A percentile compares a stretch with the other conserved stretches of the same genome.
Conservation (phyloP, 2,329 filamentous ascomycete species). For the Aspergillus pseudoglaucus region DNA sequence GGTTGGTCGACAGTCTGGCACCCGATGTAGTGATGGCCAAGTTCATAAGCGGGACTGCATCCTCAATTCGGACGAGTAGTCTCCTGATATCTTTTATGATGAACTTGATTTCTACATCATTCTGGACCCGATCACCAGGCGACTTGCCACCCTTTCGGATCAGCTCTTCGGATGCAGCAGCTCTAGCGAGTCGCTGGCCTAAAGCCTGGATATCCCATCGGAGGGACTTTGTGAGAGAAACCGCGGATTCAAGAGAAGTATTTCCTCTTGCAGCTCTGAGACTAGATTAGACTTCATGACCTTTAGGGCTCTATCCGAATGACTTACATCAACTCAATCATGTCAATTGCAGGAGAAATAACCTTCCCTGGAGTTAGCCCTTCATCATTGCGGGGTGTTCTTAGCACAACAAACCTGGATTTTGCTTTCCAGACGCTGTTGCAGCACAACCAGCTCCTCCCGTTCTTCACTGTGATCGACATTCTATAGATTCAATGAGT, state of each 20-base stretch:
- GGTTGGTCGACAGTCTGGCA: conserved; percentile 70
- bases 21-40: conserved; percentile 92
- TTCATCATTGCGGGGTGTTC: background rate
- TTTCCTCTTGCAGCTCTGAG: conserved; percentile 63
- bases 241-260: conserved; percentile 75
- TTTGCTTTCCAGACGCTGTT: conserved; percentile 72
- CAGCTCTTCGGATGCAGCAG: conserved; percentile 55
- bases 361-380: conserved; percentile 47
- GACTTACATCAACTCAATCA: conserved; percentile 78
- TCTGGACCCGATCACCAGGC: conserved; percentile 46
- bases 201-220: conserved; percentile 76
- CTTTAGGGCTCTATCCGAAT: background rate
- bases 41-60: conserved; percentile 85
- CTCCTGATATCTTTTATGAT: conserved; percentile 71
- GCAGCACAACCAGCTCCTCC: conserved; percentile 65
- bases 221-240: conserved; percentile 73
- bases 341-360: conserved; percentile 81
- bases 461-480: conserved; percentile 62
- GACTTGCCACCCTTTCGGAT: conserved; percentile 26
- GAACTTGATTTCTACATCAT: conserved; percentile 57
- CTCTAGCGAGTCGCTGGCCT: conserved; percentile 65
- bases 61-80: conserved; percentile 73
- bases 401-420: conserved; percentile 57
- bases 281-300: background rate
- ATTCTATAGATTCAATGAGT: conserved; percentile 36